These are phyloP conservation scores for Cupressus sempervirens DNA, from an alignment of 75 land plant species.

Conservation along the genomic window DNA sequence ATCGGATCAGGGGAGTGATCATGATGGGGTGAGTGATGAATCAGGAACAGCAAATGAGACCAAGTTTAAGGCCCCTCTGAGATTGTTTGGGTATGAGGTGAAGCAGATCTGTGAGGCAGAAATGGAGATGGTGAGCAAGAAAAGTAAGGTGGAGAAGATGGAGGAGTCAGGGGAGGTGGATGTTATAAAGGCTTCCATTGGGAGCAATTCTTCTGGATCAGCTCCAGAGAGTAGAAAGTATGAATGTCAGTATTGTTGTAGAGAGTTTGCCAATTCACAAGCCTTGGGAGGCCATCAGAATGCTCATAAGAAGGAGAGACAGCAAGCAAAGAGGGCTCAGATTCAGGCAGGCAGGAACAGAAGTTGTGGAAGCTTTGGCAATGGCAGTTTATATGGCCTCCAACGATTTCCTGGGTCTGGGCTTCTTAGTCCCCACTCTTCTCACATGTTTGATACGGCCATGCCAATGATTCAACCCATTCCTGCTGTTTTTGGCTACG, in stretches of 20 bases:
- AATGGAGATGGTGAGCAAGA: background rate
- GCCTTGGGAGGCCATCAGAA: slow-evolving; percentile 83
- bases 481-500: background rate
- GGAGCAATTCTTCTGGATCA: background rate
- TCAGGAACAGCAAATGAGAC: background rate
- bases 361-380: background rate
- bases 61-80: background rate
- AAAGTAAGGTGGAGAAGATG: background rate
- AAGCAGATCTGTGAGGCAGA: slow-evolving; percentile 11
- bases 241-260: slow-evolving; percentile 79
- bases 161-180: background rate
- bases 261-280: slow-evolving; percentile 84
- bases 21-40: background rate
- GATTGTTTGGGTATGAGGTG: background rate
- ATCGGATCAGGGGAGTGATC: background rate
- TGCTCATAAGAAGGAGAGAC: slow-evolving; percentile 78
- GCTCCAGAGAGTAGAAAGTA: slow-evolving; percentile 45
- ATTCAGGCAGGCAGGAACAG: slow-evolving; percentile 43
- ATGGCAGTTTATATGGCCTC: background rate
- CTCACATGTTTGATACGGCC: background rate
- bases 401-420: slow-evolving; percentile 3
- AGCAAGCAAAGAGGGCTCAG: slow-evolving; percentile 71
- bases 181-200: background rate
- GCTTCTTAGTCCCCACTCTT: background rate
- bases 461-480: background rate